Conservation (phyloP, 2,329 filamentous ascomycete genomes). For the Cladosporium sp. region DNA sequence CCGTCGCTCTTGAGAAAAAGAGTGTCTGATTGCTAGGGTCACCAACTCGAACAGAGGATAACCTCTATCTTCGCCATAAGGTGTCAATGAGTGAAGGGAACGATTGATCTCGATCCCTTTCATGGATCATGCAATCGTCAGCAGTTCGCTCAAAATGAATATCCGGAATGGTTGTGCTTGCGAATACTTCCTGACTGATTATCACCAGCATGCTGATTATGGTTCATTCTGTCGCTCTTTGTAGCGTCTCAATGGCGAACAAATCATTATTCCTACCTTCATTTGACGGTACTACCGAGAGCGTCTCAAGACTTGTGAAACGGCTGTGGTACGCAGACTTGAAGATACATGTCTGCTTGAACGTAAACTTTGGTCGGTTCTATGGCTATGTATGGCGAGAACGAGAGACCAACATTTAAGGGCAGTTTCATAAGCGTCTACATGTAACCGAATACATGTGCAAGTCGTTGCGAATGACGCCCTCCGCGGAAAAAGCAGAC, state of each 20-base stretch:
- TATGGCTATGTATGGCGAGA: not conserved
- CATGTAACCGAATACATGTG: not conserved
- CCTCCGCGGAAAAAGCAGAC: not conserved
- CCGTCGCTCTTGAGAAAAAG: not conserved
- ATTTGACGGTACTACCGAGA: not conserved
- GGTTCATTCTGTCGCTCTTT: not conserved
- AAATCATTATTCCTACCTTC: not conserved
- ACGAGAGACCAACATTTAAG: not conserved
- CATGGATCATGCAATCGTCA: not conserved
- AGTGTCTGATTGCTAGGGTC: not conserved
- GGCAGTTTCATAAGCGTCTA: not conserved
- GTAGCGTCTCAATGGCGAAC: not conserved
- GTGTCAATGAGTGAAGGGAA: not conserved
- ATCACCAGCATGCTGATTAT: not conserved
- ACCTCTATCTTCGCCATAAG: not conserved
- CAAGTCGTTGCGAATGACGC: not conserved
- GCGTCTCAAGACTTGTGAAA: not conserved
- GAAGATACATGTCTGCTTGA: not conserved
- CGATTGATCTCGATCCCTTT: not conserved
- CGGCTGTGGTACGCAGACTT: not conserved
- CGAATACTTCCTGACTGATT: not conserved
- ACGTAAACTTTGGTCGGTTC: not conserved
- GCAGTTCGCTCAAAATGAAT: not conserved
- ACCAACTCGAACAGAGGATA: not conserved
- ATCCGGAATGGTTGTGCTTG: not conserved